Conservation (phyloP, 2,329 filamentous ascomycete genomes). For the Penicillium aurantiogriseum region DNA sequence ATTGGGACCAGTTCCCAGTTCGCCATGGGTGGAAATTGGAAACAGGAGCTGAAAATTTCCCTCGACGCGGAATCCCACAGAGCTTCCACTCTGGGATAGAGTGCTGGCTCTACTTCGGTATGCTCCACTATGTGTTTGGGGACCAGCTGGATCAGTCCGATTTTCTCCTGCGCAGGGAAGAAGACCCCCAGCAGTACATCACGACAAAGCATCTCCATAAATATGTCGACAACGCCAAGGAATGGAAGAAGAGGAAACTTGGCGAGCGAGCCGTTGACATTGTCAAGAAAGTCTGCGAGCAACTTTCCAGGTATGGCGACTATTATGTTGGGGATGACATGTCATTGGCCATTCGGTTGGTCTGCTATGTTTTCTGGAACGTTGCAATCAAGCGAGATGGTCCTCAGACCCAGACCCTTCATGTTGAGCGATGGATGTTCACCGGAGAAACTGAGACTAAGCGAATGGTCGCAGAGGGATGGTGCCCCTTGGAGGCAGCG, state of each 20-base stretch:
- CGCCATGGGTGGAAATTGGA: not conserved
- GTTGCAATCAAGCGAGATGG: not conserved
- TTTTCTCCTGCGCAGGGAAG: constrained; percentile 2
- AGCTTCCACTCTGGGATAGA: not conserved
- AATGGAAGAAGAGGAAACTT: constrained; percentile 13
- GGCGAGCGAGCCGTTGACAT: constrained; percentile 7
- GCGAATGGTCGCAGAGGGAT: not conserved
- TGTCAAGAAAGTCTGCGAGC: constrained; percentile 9
- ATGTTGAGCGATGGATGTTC: not conserved
- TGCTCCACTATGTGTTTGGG: constrained; percentile 9
- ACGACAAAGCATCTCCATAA: constrained; percentile 9
- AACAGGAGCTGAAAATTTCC: not conserved
- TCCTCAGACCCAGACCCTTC: not conserved
- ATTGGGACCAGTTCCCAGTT: not conserved
- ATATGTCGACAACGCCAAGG: constrained; percentile 9
- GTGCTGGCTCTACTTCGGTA: constrained; percentile 16
- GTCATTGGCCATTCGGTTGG: not conserved
- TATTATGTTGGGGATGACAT: not conserved
- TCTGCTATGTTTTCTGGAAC: not conserved
- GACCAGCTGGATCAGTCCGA: constrained; percentile 10
- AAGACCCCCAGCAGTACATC: not conserved
- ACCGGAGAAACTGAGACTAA: not conserved
- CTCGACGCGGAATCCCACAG: not conserved
- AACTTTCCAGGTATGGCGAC: not conserved
- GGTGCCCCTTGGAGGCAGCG: not conserved